Evolutionary conservation across 2,329 filamentous ascomycete species (phyloP).

Genomic region (Pseudodiploospora longispora): DNA sequence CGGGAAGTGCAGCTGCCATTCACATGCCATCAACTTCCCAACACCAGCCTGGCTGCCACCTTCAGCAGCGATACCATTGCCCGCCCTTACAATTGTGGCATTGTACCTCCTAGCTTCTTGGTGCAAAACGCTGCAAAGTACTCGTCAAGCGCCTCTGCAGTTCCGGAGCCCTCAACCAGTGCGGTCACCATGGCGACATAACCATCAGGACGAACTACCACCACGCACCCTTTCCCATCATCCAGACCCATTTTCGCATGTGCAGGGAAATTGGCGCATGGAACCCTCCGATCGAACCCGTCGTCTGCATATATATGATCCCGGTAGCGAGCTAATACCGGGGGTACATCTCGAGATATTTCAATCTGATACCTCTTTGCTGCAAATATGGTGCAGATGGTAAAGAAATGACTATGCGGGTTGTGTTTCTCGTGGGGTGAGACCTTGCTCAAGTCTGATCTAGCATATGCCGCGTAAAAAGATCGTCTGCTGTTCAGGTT

Average conservation of each 20-base stretch:
- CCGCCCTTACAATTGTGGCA: slow-evolving; percentile 17
- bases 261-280: slow-evolving; percentile 62
- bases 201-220: slow-evolving; percentile 79
- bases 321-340: slow-evolving; percentile 63
- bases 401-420: slow-evolving; percentile 77
- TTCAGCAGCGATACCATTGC: too few relatives aligned
- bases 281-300: slow-evolving; percentile 61
- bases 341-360: slow-evolving; percentile 62
- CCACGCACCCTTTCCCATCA: slow-evolving; percentile 64
- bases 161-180: slow-evolving; percentile 68
- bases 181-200: slow-evolving; percentile 72
- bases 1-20: too few relatives aligned
- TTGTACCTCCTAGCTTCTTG: slow-evolving; percentile 41
- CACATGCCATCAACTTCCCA: too few relatives aligned
- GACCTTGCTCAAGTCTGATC: slow-evolving; percentile 52
- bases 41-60: too few relatives aligned
- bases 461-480: slow-evolving; percentile 62
- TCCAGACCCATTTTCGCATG: slow-evolving; percentile 83
- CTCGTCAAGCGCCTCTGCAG: slow-evolving; percentile 70
- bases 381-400: slow-evolving; percentile 68
- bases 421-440: slow-evolving; percentile 75
- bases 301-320: slow-evolving; percentile 86
- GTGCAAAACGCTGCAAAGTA: slow-evolving; percentile 72
- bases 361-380: slow-evolving; percentile 61
- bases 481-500: slow-evolving; percentile 58